Evolutionary conservation across 2,329 filamentous ascomycete genomes (phyloP).

Genomic region (Trichoderma sp.): DNA sequence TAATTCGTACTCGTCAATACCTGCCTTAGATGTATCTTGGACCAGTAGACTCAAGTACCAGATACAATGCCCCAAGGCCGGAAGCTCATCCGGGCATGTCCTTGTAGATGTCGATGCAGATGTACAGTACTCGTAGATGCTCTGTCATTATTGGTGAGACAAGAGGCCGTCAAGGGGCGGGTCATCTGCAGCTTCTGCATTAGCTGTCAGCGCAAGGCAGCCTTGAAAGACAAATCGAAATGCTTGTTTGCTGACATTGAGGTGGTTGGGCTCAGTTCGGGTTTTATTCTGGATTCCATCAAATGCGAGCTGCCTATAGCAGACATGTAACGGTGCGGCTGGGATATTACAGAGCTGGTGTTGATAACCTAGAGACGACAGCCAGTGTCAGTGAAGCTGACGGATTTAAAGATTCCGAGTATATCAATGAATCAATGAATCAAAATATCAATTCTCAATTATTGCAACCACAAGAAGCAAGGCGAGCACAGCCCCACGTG

Average conservation of each 20-base stretch:
- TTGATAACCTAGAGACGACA: not conserved
- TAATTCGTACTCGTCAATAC: not conserved
- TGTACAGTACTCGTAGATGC: not conserved
- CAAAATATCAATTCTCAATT: not conserved
- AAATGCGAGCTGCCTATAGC: not conserved
- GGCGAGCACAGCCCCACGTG: not conserved
- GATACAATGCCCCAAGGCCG: not conserved
- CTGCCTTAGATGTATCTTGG: not conserved
- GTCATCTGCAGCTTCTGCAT: conserved; percentile 2
- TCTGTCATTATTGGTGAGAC: not conserved
- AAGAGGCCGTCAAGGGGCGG: not conserved
- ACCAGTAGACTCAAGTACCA: not conserved
- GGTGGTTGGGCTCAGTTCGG: not conserved
- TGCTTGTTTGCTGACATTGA: not conserved
- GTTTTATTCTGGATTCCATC: not conserved
- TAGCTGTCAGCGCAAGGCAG: conserved; percentile 12
- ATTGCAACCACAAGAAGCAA: not conserved
- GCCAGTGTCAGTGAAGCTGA: not conserved
- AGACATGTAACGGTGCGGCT: not conserved
- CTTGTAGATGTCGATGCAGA: not conserved
- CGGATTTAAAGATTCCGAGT: not conserved
- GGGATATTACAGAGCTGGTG: not conserved
- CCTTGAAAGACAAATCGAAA: not conserved
- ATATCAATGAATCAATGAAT: not conserved
- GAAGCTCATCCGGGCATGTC: not conserved